Evolutionary conservation across 768 basidiomycete genomes (phyloP), one percentile per base, ranked within the genome.

Genomic region (Hygrocybe punicea): DNA sequence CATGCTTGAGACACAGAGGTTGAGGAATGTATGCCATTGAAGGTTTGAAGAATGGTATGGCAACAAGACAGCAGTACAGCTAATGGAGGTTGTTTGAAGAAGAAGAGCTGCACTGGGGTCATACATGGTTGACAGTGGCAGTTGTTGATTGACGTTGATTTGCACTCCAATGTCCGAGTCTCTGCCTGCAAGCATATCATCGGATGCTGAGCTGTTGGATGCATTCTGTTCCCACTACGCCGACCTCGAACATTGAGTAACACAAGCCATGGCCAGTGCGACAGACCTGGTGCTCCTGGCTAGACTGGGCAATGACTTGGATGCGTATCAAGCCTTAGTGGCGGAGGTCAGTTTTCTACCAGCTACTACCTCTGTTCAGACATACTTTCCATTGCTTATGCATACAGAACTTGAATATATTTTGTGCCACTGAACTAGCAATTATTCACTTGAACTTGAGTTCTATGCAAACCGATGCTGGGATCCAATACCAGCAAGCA

Each of bases 391-490:
- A 29, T 35, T 17, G 24, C 23, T 33, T 49, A 25, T 35, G n/a
- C 56, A 29, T 51, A 44, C 36, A 62, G 61, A 19, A 62, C 46
- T 24, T 24, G 25, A 33, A 23, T 35, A 48, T 60, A 25, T 62
- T 62, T 44, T 36, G 53, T 36, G 17, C 51, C 14, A 51, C 51
- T 21, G 56, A 62, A 50, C 50, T 47, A 21, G 34, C 25, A 16
- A 53, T 25, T 24, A 39, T 62, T 16, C 55, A 39, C 11, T 9
- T 23, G 13, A 62, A 52, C 50, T 23, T 62, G 17, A 47, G n/a
- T 36, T 33, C 53, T 16, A 62, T 62, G 54, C 59, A 60, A 49
- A 36, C n/a, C 6, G 55, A 62, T 36, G 53, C 60, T 29, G 17
- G 44, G 10, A 39, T 46, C 4, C 55, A 40, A 46, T 62, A 60